These are phyloP conservation scores for Pisolithus sp. DNA, from an alignment of 768 basidiomycete genomes.

Conservation along the genomic window DNA sequence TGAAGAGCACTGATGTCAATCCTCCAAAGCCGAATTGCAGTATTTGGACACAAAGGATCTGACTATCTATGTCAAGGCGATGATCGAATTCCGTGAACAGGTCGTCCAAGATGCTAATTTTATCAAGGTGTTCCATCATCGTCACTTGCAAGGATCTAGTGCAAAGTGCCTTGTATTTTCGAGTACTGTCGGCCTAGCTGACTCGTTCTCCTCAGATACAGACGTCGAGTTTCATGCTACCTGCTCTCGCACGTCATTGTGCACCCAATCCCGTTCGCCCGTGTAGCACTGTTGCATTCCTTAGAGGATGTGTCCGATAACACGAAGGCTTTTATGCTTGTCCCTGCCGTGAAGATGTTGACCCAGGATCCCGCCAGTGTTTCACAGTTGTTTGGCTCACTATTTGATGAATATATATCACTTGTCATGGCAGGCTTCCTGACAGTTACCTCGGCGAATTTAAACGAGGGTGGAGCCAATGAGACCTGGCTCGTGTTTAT, in stretches of 20 bases:
- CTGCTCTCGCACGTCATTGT: slow-evolving; percentile 73
- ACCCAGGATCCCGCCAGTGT: slow-evolving; percentile 17
- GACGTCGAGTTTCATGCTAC: slow-evolving; percentile 65
- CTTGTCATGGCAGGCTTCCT: slow-evolving; percentile 48
- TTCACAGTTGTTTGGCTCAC: slow-evolving; percentile 32
- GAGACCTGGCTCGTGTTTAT: slow-evolving; percentile 48
- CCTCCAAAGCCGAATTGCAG: slow-evolving; percentile 45
- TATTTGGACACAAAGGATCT: slow-evolving; percentile 65
- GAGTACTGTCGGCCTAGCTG: neutral
- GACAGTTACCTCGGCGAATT: slow-evolving; percentile 32
- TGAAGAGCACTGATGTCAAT: slow-evolving; percentile 6
- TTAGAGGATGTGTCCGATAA: slow-evolving; percentile 36
- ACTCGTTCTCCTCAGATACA: slow-evolving; percentile 43
- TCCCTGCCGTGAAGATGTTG: slow-evolving; percentile 48
- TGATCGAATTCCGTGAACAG: slow-evolving; percentile 49
- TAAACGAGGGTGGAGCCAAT: slow-evolving; percentile 38
- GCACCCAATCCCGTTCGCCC: slow-evolving; percentile 42
- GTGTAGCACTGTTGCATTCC: slow-evolving; percentile 47
- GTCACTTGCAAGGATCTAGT: slow-evolving; percentile 42
- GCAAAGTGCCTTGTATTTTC: slow-evolving; percentile 38
- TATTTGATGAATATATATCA: slow-evolving; percentile 28
- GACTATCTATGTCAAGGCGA: slow-evolving; percentile 46
- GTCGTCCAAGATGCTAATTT: slow-evolving; percentile 54
- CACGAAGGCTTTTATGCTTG: slow-evolving; percentile 46
- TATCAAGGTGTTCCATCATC: slow-evolving; percentile 53